Base-by-base conservation (phyloP, 1,284 basidiomycete species). In the Mixia osmundae region DNA sequence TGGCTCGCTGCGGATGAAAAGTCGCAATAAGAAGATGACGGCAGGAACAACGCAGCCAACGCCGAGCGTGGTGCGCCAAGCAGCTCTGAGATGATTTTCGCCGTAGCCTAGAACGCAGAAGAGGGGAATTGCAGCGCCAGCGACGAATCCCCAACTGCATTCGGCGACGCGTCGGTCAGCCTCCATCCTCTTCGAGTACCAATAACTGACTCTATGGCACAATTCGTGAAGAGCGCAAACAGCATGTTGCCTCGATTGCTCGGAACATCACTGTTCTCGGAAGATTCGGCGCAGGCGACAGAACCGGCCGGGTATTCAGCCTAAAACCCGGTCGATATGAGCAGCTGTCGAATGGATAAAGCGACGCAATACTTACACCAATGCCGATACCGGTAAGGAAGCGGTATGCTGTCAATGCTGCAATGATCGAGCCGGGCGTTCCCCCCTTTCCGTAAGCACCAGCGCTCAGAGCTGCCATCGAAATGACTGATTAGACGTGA, bases 261-360 rank as follows among this genome's bases (percentile, higher is more conserved):
- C 46, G 58, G 64, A 49, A 89, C 72, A 3, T 66, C 69, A 12
- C 38, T 35, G 50, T 79, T 74, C 55, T 89, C 85, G 0, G 80
- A 80, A 51, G 80, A 76, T 53, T 91, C 85, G 1, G 77, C 76
- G 3, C 76, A 75, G 16, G 82, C 79, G n/a, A 91, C 82, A 3
- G 73, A 76, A 5, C 83, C 85, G 42, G 74, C 76, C 5, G 82
- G 83, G 47, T 91, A 89, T 54, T 87, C 79, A 9, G 80, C 80
- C 19, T 82, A 83, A 7, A 82, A 1, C 14, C 21, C 9, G n/a
- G 11, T 11, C 12, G 25, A 25, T 14, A 12, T 33, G n/a, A n/a
- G n/a, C 9, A 33, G 31, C 31, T 20, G 6, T 16, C 16, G 7
- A 8, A 33, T 11, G 12, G 31, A 7, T 8, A 23, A 16, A 30